phyloP scores from a whole-genome alignment of 2,329 filamentous ascomycete genomes.

The Diaporthe ilicicola region DNA sequence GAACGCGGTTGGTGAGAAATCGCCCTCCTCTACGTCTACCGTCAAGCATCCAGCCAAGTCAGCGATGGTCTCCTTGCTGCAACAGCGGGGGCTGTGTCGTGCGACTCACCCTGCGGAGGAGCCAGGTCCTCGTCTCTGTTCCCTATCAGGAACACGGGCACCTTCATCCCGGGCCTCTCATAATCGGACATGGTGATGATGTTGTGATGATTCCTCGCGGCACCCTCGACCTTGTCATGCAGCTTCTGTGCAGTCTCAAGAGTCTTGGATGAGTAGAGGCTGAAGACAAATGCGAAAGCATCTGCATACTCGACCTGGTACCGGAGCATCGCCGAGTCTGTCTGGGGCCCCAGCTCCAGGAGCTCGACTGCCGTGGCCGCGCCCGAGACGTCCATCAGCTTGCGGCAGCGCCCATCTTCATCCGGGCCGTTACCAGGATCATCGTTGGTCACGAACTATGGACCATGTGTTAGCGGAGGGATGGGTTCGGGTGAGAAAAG shows the following conservation, averaged over 20 bases:
- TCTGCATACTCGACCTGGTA: conserved; percentile 34
- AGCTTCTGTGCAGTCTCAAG: conserved; percentile 32
- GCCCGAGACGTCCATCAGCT: conserved; percentile 34
- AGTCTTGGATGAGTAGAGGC: conserved; percentile 31
- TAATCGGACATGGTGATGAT: conserved; percentile 34
- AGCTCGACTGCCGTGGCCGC: conserved; percentile 29
- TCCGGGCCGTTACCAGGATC: conserved; percentile 26
- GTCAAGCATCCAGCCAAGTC: neutral
- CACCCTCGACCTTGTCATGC: conserved; percentile 30
- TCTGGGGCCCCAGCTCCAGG: conserved; percentile 31
- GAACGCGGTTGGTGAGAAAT: conserved; percentile 30
- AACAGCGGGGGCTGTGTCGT: too few relatives aligned
- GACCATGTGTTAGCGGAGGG: neutral
- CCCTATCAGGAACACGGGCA: conserved; percentile 33
- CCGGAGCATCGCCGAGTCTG: conserved; percentile 33
- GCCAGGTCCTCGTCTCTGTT: conserved; percentile 33
- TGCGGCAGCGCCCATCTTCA: conserved; percentile 31
- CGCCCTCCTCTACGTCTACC: conserved; percentile 28
- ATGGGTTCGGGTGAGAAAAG: neutral
- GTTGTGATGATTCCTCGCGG: conserved; percentile 34
- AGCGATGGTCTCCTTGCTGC: neutral
- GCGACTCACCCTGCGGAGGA: conserved; percentile 32
- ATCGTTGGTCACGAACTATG: conserved; percentile 31
- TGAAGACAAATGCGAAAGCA: conserved; percentile 34
- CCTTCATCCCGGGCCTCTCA: conserved; percentile 28